Base-by-base conservation (phyloP, 768 basidiomycete genomes). In the Daedaleopsis sinensis region DNA sequence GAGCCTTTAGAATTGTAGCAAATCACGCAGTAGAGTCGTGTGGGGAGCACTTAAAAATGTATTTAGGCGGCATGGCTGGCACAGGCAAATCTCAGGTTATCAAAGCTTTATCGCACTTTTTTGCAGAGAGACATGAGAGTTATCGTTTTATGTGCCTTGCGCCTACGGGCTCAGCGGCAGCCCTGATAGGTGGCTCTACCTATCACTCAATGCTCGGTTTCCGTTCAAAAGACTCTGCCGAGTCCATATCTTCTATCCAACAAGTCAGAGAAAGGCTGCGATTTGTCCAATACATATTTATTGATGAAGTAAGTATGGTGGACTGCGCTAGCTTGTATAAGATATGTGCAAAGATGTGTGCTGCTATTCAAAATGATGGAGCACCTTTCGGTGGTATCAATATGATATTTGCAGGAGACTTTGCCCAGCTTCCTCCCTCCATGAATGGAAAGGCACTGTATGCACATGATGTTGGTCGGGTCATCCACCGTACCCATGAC, bases 371-470 rank as follows among this genome's bases (percentile, higher is more conserved):
- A 32, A 48, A 59, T 12, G 11, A 36, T 18, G 68, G 67, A 37
- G 47, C 47, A 16, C 63, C 72, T 1, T 79, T 76, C 67, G 77
- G 76, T 27, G 76, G 77, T 0, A 67, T 77, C 27, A 77, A 77
- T 55, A 72, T 81, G 46, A 75, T 80, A 23, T 72, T 80, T 62
- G 76, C 79, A 18, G 78, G 79, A n/a, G 80, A 81, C 54, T 80
- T 80, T 74, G 78, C 27, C 27, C 27, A 3, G 7, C 27, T 32
- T 32, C 27, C 27, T 32, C 27, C 27, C 7, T 3, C 27, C 7
- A 32, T 32, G 27, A 32, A 7, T 32, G 27, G 27, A 3, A 32
- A 32, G 7, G 27, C 27, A 32, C 7, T 32, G 7, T 32, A 32
- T 32, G 27, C 27, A 3, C 27, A 32, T 32, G 27, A 32, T 32